Conservation (phyloP, 148 eudicot genomes). For the Diospyros lotus region DNA sequence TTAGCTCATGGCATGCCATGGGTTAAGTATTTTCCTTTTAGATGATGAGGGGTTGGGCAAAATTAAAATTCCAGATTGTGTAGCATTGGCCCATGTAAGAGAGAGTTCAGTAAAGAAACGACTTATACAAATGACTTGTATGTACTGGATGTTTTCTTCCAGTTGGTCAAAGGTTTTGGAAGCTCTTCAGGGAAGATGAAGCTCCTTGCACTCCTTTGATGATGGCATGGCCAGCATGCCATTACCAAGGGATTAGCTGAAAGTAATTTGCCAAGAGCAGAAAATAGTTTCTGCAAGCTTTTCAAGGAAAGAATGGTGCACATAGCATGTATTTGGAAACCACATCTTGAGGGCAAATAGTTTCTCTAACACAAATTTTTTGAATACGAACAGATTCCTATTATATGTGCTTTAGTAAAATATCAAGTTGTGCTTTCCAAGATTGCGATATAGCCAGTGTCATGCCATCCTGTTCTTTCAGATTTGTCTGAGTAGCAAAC, state of each 20-base stretch:
- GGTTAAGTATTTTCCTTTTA: too few species aligned
- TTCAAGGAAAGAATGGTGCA: too few species aligned
- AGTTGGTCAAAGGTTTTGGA: not conserved
- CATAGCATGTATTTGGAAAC: too few species aligned
- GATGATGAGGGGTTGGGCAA: too few species aligned
- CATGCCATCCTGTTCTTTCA: not conserved
- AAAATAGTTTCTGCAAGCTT: not conserved
- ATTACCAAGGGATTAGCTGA: not conserved
- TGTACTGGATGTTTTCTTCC: not conserved
- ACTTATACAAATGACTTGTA: not conserved
- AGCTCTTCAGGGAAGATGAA: not conserved
- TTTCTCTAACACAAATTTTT: too few species aligned
- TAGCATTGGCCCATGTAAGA: not conserved
- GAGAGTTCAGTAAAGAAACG: not conserved
- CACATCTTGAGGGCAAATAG: too few species aligned
- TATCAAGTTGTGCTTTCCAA: not conserved
- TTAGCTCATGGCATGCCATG: not conserved
- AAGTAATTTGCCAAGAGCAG: not conserved
- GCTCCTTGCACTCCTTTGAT: not conserved
- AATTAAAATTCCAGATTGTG: not conserved
- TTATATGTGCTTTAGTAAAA: not conserved
- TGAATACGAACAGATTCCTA: not conserved
- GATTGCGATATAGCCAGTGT: not conserved
- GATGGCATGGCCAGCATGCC: not conserved
- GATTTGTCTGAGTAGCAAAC: constrained; percentile 8